Base-by-base conservation (phyloP, 345 rosid genomes). In the Citrus mangshanensis region DNA sequence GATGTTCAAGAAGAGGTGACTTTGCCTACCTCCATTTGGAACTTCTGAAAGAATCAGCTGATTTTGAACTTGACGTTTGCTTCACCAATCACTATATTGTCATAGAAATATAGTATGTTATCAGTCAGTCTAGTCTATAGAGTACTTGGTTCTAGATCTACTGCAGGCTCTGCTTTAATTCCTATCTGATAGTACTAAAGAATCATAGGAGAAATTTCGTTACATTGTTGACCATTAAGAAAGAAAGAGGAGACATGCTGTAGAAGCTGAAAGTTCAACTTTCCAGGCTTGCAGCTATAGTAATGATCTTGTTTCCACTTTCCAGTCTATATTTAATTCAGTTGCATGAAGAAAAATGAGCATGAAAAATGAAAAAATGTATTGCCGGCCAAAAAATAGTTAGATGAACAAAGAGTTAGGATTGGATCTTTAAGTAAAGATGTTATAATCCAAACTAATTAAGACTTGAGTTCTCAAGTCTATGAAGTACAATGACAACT, bases 21-120 rank as follows among this genome's bases (percentile, higher is more conserved):
- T 68, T 87, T 86, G 78, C 89, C 92, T 56, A 14, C 89, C 61
- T 89, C 95, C 75, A 82, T 91, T 77, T 93, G 97, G 98, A 80
- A 92, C 91, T 88, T 91, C 89, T 90, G 80, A 64, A 56, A 30
- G 25, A 27, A 58, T 27, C 34, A 40, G 28, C 68, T 22, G 66
- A 68, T 40, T 42, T 63, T 35, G 66, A 59, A 63, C 22, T 37
- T 27, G 27, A 51, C 60, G 28, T 37, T 51, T 63, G 74, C 64
- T 69, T 24, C 55, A 22, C 37, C 22, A 38, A 4, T 16, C 9
- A n/a, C 70, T n/a, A 54, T 22, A 54, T 71, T 22, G 40, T 30
- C 55, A 28, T 73, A 10, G 68, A 60, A 46, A 9, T 28, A 51
- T 9, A 34, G 51, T 68, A 42, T 21, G 24, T 24, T 28, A 30